Evolutionary conservation across 1,139 yeast genomes (phyloP).

Genomic region (Protomyces arabidopsidicola): DNA sequence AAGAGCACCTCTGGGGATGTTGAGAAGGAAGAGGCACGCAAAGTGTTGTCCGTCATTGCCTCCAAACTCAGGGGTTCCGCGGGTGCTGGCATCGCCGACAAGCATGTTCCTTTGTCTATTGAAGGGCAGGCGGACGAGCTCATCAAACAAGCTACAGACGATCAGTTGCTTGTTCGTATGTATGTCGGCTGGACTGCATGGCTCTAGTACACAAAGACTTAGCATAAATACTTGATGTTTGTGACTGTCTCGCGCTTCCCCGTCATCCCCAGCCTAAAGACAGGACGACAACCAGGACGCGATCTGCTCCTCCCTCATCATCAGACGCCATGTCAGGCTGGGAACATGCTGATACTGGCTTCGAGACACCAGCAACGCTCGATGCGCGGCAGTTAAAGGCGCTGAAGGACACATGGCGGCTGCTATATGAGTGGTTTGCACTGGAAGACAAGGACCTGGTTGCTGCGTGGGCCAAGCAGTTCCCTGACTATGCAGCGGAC

Average conservation of each 20-base stretch:
- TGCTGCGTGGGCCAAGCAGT: background rate
- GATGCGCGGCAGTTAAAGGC: background rate
- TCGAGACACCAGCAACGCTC: background rate
- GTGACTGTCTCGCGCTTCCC: background rate
- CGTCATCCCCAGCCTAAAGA: too few species aligned
- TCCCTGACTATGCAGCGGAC: background rate
- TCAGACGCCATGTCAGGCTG: background rate
- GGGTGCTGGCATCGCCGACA: conserved; percentile 63
- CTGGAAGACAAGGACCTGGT: background rate
- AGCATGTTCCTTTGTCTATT: conserved; percentile 67
- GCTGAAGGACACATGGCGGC: background rate
- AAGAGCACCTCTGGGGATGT: conserved; percentile 32
- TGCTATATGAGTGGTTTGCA: background rate
- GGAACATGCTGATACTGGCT: background rate
- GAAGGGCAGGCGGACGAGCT: conserved; percentile 89
- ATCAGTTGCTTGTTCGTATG: conserved; percentile 72
- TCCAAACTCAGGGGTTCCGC: conserved; percentile 77
- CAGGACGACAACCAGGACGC: too few species aligned
- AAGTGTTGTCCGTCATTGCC: conserved; percentile 69
- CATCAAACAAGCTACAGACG: conserved; percentile 75
- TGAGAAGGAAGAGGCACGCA: conserved; percentile 28
- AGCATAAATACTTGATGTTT: background rate
- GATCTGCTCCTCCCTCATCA: too few species aligned
- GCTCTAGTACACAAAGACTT: background rate
- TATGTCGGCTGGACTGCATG: conserved; percentile 57